Evolutionary conservation across 306 rosid species (phyloP), one percentile per base, ranked within the genome.

Genomic region (Fragaria vesca): DNA sequence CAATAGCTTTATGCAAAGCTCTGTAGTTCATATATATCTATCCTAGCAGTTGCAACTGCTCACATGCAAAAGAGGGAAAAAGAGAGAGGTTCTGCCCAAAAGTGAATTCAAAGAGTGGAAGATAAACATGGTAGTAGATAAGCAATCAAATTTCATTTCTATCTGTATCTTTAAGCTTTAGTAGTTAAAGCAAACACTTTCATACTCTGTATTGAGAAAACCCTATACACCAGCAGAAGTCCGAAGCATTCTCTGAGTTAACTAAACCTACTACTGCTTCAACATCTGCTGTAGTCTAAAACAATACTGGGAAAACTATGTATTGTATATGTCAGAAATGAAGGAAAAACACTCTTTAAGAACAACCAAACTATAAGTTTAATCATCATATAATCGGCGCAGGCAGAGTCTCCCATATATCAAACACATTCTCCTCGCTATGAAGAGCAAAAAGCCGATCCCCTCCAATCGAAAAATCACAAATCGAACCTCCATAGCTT

Each of bases 401-500:
- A 38, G 96, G 85, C 50, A 91, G 93, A 65, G 99, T 93, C 82
- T 95, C 99, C 99, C 99, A 95, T 69, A 93, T 88, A 72, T 95
- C 99, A 78, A 95, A 88, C 83, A 91, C 97, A 90, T 95, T 93
- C 77, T 93, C 97, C 74, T 93, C 99, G 24, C 97, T 93, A 9
- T 90, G 95, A 76, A 95, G 96, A 0, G 99, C 96, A 7, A 95
- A 95, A 71, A 95, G 96, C 73, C 99, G 85, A 76, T 91, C 99
- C 24, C 99, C 99, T 2, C 97, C 97, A 26, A 95, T 95, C 43
- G 99, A 93, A 68, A 95, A 91, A 55, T 95, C 99, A 67, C 97
- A 95, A 55, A 95, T 95, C 0, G 99, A 95, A 74, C 99, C 97
- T 40, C 97, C 97, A 72, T 83, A 67, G 81, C 94, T 87, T 50